phyloP scores from a whole-genome alignment of 257 asterid genomes.

The Dorcoceras hygrometricum region DNA sequence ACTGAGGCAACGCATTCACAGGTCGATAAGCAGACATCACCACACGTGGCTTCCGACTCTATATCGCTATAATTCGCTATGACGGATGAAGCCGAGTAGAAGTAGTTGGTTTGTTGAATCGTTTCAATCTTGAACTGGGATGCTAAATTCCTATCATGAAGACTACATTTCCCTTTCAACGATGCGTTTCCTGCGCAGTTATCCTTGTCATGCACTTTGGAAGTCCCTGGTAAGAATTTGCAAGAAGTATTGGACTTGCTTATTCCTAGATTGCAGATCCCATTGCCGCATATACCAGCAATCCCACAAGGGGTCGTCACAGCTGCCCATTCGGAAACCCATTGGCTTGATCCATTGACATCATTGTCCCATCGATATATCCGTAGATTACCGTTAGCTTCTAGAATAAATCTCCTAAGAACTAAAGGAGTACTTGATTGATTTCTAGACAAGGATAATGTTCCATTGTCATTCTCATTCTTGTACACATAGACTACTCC shows the following conservation, averaged over 20 bases:
- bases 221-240: constrained; percentile 53
- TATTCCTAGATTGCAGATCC: constrained; percentile 63
- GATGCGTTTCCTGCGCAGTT: constrained; percentile 47
- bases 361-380: constrained; percentile 78
- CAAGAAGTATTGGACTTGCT: constrained; percentile 76
- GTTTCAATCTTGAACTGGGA: constrained; percentile 41
- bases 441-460: constrained; percentile 44
- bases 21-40: constrained; percentile 69
- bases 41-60: constrained; percentile 57
- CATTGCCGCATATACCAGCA: constrained; percentile 82
- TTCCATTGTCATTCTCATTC: constrained; percentile 59
- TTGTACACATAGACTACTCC: constrained; percentile 82
- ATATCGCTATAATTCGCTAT: constrained; percentile 74
- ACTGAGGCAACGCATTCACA: constrained; percentile 83
- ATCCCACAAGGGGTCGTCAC: constrained; percentile 78
- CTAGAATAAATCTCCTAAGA: constrained; percentile 54
- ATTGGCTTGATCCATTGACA: constrained; percentile 70
- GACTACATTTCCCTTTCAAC: constrained; percentile 49
- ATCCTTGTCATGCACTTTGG: constrained; percentile 24
- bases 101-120: constrained; percentile 62
- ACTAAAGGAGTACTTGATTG: constrained; percentile 41
- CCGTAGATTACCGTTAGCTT: constrained; percentile 72
- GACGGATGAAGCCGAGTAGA: constrained; percentile 60
- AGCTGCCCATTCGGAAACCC: constrained; percentile 96
- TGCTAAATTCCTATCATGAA: constrained; percentile 39